Conservation (phyloP, 2,329 filamentous ascomycete genomes). For the Neofusicoccum parvum region DNA sequence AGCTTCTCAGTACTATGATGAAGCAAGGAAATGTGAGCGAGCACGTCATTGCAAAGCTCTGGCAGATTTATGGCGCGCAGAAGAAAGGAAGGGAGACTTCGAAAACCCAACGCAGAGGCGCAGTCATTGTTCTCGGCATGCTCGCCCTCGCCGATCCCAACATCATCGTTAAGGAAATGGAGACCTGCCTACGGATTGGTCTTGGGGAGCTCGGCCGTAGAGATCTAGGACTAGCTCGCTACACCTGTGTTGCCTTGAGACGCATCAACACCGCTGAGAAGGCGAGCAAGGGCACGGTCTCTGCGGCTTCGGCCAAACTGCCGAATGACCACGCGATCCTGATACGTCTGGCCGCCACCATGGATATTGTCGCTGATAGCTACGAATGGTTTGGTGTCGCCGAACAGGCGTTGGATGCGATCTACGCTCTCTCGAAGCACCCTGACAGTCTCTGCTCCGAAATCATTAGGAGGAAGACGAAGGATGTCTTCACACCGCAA, state of each 20-base stretch:
- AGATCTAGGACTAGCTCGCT: slow-evolving; percentile 89
- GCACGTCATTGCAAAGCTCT: slow-evolving; percentile 84
- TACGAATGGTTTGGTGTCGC: slow-evolving; percentile 94
- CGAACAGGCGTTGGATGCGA: slow-evolving; percentile 93
- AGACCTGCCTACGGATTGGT: slow-evolving; percentile 88
- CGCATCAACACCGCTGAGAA: slow-evolving; percentile 86
- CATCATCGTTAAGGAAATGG: slow-evolving; percentile 92
- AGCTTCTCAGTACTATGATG: slow-evolving; percentile 97
- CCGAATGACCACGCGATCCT: slow-evolving; percentile 92
- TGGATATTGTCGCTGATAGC: slow-evolving; percentile 82
- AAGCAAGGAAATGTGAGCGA: slow-evolving; percentile 85
- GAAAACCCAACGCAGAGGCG: slow-evolving; percentile 81
- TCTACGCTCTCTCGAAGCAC: slow-evolving; percentile 91
- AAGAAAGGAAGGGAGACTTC: slow-evolving; percentile 79
- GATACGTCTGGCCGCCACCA: slow-evolving; percentile 76
- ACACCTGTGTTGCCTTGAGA: slow-evolving; percentile 88
- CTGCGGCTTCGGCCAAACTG: slow-evolving; percentile 66
- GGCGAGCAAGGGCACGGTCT: slow-evolving; percentile 60
- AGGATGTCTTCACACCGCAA: slow-evolving; percentile 71
- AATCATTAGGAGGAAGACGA: slow-evolving; percentile 84
- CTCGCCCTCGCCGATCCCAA: slow-evolving; percentile 88
- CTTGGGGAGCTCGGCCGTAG: slow-evolving; percentile 77
- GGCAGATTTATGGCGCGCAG: slow-evolving; percentile 96
- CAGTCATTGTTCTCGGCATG: slow-evolving; percentile 97
- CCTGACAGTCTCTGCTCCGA: slow-evolving; percentile 92